Base-by-base conservation (phyloP, 768 basidiomycete species). In the Boletus rubropictus region DNA sequence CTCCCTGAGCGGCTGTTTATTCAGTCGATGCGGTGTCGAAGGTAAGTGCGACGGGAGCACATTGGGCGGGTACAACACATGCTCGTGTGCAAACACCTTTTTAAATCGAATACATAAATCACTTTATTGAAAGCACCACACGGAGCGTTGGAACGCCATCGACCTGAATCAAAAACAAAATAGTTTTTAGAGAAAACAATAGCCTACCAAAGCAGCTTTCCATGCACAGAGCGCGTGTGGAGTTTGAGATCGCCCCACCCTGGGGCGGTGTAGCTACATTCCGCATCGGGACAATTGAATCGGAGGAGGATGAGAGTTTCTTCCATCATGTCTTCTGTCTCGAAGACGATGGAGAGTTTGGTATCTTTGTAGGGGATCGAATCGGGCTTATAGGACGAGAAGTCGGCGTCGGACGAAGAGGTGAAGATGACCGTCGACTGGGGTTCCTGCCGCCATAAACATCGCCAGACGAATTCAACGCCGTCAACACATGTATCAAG, bases 11-110 rank as follows among this genome's bases (percentile, higher is more conserved):
- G 45, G 59, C 52, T 68, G 70, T 46, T 71, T 73, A 49, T 69
- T 64, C 37, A 62, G 58, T 28, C 69, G 62, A 42, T 69, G 70
- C 20, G 70, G 71, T 60, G 83, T 75, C 0, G 89, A 87, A 0
- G 93, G 93, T 5, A 95, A 72, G 63, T 97, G 93, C 4, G 79
- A 49, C 7, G 78, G 72, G 4, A 95, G 69, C 59, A 82, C 51
- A 63, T 76, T 69, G 6, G 78, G 74, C 2, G 82, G 73, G 62
- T 95, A 99, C 22, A 96, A 64, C 1, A 82, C 79, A 60, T 97
- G 95, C 65, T 99, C 95, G 66, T 99, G 94, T 2, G 89, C 75
- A 64, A 99, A 99, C 32, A 98, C 86, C 57, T 96, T 96, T 70
- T 97, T 94, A 64, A 76, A 77, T 42, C 82, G 76, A 46, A 92